These are phyloP conservation scores for Ottelia alismoides DNA, from an alignment of 106 monocot species.

Conservation along the genomic window DNA sequence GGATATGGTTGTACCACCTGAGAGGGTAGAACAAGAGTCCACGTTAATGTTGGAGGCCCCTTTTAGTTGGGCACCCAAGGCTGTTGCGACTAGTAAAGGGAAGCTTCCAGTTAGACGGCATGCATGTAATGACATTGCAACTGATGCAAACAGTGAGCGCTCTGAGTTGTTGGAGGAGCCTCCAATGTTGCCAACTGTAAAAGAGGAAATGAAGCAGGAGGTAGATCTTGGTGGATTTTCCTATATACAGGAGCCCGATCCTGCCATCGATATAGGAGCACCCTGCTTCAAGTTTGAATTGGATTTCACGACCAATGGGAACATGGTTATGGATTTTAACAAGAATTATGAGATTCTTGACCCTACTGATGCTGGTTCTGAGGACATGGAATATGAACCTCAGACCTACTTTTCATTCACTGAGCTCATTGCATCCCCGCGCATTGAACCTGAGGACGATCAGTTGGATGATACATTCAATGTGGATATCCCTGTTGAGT, in stretches of 20 bases:
- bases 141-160: background rate
- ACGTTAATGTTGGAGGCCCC: no score
- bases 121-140: background rate
- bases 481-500: conserved; percentile 17
- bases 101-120: conserved; percentile 2
- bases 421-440: conserved; percentile 49
- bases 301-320: conserved; percentile 14
- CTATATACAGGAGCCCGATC: background rate
- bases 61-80: no score
- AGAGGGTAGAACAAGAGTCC: no score
- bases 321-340: no score
- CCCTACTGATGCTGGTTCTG: conserved; percentile 6
- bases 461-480: conserved; percentile 8
- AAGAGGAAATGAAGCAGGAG: background rate
- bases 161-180: background rate
- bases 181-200: background rate
- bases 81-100: background rate
- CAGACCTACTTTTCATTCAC: conserved; percentile 90
- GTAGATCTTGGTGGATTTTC: conserved; percentile 5
- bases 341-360: conserved; percentile 2
- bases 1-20: no score
- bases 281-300: background rate
- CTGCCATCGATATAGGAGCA: background rate
- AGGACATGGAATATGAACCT: conserved; percentile 63
- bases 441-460: conserved; percentile 22